A percentile compares a stretch with the other conserved stretches of the same genome.
phyloP scores from a whole-genome alignment of 768 basidiomycete species.

The Trametes coccinea region DNA sequence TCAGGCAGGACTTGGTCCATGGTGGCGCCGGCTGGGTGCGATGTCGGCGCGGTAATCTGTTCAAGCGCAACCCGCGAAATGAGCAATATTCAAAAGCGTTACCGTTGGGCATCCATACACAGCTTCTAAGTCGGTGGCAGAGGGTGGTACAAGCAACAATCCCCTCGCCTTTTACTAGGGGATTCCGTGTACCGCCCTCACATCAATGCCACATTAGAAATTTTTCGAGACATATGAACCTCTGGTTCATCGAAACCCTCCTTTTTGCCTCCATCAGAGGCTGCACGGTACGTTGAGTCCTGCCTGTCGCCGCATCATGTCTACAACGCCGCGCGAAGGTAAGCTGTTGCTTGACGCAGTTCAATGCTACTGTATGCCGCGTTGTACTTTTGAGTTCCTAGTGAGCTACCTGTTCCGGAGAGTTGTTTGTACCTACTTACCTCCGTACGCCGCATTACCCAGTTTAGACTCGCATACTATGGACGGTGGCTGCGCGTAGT shows the following conservation, averaged over 20 bases:
- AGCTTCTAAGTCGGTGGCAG: conserved; percentile 2
- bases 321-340: neutral
- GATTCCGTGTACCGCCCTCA: conserved; percentile 26
- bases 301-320: too few relatives aligned
- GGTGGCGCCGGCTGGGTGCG: too few relatives aligned
- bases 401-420: neutral
- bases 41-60: too few relatives aligned
- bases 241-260: conserved; percentile 2
- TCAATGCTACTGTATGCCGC: too few relatives aligned
- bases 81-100: conserved; percentile 14
- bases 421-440: too few relatives aligned
- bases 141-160: conserved; percentile 25
- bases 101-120: too few relatives aligned
- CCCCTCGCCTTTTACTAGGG: conserved; percentile 31
- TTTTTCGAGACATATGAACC: conserved; percentile 22
- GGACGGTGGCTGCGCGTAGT: too few relatives aligned
- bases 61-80: neutral
- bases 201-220: conserved; percentile 19
- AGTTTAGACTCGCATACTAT: too few relatives aligned
- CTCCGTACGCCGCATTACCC: too few relatives aligned
- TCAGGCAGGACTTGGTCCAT: too few relatives aligned
- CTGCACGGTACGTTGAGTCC: too few relatives aligned
- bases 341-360: too few relatives aligned
- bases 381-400: neutral
- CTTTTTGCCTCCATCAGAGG: neutral